Evolutionary conservation across 73 alveolate species (phyloP), one percentile per base, ranked within the genome.

Genomic region (Symbiodinium pilosum): DNA sequence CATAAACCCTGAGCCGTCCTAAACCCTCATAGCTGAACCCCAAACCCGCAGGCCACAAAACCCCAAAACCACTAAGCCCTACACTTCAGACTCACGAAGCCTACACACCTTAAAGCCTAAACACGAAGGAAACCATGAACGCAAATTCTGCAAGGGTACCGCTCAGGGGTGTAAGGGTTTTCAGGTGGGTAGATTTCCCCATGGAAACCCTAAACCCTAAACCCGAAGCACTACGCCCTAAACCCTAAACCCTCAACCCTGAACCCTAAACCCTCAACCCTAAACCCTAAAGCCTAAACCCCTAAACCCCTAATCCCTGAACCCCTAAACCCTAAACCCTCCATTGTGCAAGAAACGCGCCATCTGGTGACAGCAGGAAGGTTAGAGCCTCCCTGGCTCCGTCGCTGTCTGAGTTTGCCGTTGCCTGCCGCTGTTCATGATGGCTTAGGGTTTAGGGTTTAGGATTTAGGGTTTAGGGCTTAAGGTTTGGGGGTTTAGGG

Each of bases 311-410:
- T 52, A 1, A 52, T 20, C 14, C 77, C 28, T 59, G 28, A 1
- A 18, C 11, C 21, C 77, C 3, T 59, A 59, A 1, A 3, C 16
- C 77, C 77, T 47, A 47, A 47, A 47, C 59, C 59, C 59, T 14
- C 59, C 6, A 47, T 9, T 47, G 21, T 47, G 81, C 97, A 1
- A 71, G 97, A 20, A 32, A 30, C 97, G 97, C 97, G 20, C 97
- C 97, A 26, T 91, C 97, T 36, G 83, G 77, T 36, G 97, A 91
- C 87, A 91, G 54, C 88, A 91, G 87, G 39, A 91, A 91, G n/a
- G 89, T 91, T 71, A 91, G 47, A 26, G 97, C 97, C 42, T 91
- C 97, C 47, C 97, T 24, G 12, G 97, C 97, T 0, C 97, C 97
- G 42, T 83, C 97, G 43, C 56, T 56, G 40, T 16, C 40, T n/a